These are phyloP conservation scores for Pseudocercospora musae DNA, from an alignment of 2,329 filamentous ascomycete species.

Conservation along the genomic window DNA sequence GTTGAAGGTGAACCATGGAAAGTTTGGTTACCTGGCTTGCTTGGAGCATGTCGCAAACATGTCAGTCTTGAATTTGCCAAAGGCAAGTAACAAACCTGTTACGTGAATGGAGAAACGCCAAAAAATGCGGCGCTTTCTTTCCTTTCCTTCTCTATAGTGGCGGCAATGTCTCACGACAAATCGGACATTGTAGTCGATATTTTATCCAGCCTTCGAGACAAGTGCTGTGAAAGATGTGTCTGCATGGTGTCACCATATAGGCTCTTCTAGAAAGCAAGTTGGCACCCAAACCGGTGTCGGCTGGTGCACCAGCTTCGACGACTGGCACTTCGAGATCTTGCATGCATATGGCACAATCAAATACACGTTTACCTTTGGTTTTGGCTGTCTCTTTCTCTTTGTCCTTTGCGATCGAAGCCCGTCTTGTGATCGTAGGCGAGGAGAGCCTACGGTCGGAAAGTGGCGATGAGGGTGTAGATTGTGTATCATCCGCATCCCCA, in stretches of 20 bases:
- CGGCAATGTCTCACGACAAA: constrained; percentile 85
- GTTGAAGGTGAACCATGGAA: not conserved
- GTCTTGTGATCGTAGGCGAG: constrained; percentile 13
- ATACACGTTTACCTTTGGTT: constrained; percentile 56
- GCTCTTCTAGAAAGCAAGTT: constrained; percentile 73
- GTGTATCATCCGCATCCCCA: constrained; percentile 21
- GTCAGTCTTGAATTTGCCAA: not conserved
- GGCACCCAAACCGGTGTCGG: constrained; percentile 45
- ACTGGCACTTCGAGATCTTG: constrained; percentile 88
- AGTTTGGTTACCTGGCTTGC: not conserved
- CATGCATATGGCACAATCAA: constrained; percentile 94
- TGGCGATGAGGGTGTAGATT: constrained; percentile 28
- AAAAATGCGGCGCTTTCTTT: not conserved
- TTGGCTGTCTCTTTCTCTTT: constrained; percentile 39
- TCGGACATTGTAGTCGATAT: constrained; percentile 88
- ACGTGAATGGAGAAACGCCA: no score
- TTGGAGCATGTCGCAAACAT: not conserved
- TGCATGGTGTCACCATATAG: constrained; percentile 97
- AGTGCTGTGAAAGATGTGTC: constrained; percentile 89
- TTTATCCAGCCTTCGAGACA: constrained; percentile 97
- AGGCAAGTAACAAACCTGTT: not conserved
- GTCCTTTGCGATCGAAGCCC: constrained; percentile 22
- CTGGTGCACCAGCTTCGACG: constrained; percentile 49
- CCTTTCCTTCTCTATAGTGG: constrained; percentile 56
- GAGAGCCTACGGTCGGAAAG: constrained; percentile 30